Conservation (phyloP, 306 rosid species). For the Quercus mongolica region DNA sequence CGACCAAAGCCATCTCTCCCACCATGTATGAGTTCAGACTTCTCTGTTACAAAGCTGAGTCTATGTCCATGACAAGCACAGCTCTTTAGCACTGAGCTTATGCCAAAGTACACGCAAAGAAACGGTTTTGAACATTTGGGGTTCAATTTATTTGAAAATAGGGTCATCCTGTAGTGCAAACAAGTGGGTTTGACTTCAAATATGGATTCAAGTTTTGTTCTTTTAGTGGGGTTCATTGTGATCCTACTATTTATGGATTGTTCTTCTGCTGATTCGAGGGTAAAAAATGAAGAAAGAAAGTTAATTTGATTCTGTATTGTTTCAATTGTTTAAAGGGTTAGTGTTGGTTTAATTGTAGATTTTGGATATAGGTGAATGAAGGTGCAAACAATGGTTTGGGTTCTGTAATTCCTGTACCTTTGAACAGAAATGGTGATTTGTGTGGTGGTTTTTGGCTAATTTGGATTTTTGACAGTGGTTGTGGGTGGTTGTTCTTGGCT, state of each 20-base stretch:
- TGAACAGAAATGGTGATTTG: not conserved
- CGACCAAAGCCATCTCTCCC: no score
- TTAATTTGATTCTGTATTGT: not conserved
- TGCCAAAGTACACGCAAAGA: constrained; percentile 3
- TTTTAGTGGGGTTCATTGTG: constrained; percentile 33
- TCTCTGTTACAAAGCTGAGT: not conserved
- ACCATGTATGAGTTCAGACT: not conserved
- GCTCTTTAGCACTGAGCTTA: not conserved
- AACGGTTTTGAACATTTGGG: constrained; percentile 1
- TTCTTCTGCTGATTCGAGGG: constrained; percentile 32
- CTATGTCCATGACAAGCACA: not conserved
- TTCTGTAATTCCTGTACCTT: not conserved
- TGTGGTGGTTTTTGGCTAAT: no score
- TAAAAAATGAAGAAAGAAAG: constrained; percentile 4
- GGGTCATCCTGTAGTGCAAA: constrained; percentile 11
- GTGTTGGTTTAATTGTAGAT: constrained; percentile 2
- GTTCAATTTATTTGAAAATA: constrained; percentile 6
- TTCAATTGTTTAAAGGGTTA: not conserved
- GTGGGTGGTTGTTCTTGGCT: no score
- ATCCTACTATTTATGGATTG: constrained; percentile 23
- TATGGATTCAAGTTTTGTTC: constrained; percentile 34
- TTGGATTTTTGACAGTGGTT: no score
- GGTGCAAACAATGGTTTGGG: constrained; percentile 12
- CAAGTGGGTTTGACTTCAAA: constrained; percentile 19
- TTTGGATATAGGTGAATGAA: constrained; percentile 29